Percentiles rank a stretch among this genome's conserved stretches.
These are phyloP conservation scores for Xylaria sp. DNA, from an alignment of 2,329 filamentous ascomycete genomes.

Conservation along the genomic window DNA sequence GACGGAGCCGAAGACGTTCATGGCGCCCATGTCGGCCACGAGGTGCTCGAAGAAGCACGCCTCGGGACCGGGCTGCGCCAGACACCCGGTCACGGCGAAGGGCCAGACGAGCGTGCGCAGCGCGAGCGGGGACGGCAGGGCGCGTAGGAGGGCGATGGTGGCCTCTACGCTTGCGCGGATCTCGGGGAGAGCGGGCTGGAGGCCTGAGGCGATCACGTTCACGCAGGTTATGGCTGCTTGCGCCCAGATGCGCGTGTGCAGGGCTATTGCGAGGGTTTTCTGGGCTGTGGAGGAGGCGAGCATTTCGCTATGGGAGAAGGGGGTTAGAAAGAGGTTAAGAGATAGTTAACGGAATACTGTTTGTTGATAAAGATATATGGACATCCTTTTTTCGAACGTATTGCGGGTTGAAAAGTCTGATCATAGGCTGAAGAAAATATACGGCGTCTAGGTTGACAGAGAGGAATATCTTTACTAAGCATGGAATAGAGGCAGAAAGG, in stretches of 20 bases:
- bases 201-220: slow-evolving; percentile 43
- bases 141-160: slow-evolving; percentile 40
- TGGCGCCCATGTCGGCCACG: slow-evolving; percentile 40
- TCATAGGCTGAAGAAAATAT: not conserved
- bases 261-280: slow-evolving; percentile 31
- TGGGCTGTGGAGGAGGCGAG: slow-evolving; percentile 22
- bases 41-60: slow-evolving; percentile 43
- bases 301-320: slow-evolving; percentile 23
- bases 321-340: not conserved
- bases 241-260: slow-evolving; percentile 47
- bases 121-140: slow-evolving; percentile 39
- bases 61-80: slow-evolving; percentile 41
- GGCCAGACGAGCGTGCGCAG: slow-evolving; percentile 47
- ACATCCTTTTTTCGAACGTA: too few species aligned
- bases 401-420: not conserved
- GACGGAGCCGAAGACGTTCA: slow-evolving; percentile 45
- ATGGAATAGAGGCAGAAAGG: not conserved
- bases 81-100: slow-evolving; percentile 47
- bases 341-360: not conserved
- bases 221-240: slow-evolving; percentile 45
- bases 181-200: slow-evolving; percentile 40
- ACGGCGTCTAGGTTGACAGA: not conserved
- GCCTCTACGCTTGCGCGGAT: slow-evolving; percentile 38
- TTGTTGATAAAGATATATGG: too few species aligned
- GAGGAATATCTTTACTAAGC: not conserved